Evolutionary conservation across 805 yeast species (phyloP), one percentile per base, ranked within the genome.

Genomic region (Wilhelminamyces savonicus): DNA sequence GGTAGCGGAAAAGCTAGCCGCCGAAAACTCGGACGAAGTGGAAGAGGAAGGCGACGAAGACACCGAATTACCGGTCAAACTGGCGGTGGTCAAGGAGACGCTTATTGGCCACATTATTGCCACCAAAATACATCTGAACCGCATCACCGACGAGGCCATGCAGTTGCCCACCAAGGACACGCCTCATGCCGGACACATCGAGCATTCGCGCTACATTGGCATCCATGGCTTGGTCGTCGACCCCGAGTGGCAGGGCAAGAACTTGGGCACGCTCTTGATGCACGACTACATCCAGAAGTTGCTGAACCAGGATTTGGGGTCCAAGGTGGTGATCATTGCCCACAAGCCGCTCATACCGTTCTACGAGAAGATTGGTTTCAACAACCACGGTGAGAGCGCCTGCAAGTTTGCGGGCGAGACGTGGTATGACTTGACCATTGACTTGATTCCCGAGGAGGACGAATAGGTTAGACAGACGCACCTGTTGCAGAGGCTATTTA

Each of bases 221-320:
- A 68, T 90, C 28, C 97, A 92, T 54, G 76, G 92, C 4, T 61
- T 90, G 15, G 88, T 77, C 3, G 74, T 92, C 16, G 76, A 76
- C 43, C 83, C 87, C 14, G 75, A 76, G 23, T 85, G 76, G 69
- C 85, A 80, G 52, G 84, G 88, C 35, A 73, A 77, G 56, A 84
- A 83, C 50, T 64, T 92, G 35, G 97, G 94, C 7, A 75, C 94
- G 10, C 63, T 87, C 35, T 60, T 90, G 48, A 57, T 90, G 46
- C 86, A 82, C 43, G 98, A 90, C 58, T 92, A 84, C 59, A 72
- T 88, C 37, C 97, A 92, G 56, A 84, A 90, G 50, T 63, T 90
- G 55, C 75, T 85, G 28, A 86, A 86, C 52, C 94, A 87, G 52
- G 85, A 78, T 43, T 78, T 86, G 37, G 96, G 92, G 26, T 83